Conservation (phyloP, 1,284 basidiomycete species). For the Salmacisia buchloeana region DNA sequence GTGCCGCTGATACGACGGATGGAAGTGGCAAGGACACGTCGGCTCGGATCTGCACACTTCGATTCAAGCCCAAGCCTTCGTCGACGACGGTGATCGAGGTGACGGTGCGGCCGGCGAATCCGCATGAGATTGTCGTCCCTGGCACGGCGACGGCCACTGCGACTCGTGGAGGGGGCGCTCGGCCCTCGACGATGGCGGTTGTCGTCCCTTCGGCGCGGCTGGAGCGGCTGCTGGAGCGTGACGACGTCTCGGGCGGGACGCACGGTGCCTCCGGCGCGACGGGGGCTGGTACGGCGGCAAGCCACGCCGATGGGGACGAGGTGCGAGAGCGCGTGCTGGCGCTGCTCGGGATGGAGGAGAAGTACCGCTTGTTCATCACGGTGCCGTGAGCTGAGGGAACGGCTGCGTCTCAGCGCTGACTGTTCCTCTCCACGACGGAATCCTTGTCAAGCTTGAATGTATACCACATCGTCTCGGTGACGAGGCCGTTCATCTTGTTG, state of each 20-base stretch:
- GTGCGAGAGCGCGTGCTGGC: neutral
- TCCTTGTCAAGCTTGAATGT: too few relatives aligned
- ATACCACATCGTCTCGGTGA: too few relatives aligned
- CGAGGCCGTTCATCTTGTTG: too few relatives aligned
- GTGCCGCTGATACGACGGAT: neutral
- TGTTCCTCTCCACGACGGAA: too few relatives aligned
- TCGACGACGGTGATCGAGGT: neutral
- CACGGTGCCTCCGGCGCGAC: too few relatives aligned
- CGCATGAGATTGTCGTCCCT: neutral
- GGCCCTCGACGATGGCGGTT: too few relatives aligned
- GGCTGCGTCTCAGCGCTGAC: too few relatives aligned
- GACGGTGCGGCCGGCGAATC: neutral
- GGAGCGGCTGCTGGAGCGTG: neutral
- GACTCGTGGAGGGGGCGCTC: neutral
- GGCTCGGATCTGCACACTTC: neutral
- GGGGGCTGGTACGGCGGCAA: too few relatives aligned
- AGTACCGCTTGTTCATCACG: neutral
- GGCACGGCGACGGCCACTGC: neutral
- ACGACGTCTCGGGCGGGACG: neutral
- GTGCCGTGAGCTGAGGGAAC: too few relatives aligned
- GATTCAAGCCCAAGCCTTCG: too few relatives aligned
- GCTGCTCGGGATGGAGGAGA: neutral
- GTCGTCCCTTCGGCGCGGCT: neutral
- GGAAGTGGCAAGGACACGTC: neutral
- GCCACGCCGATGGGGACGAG: conserved; percentile 2